Evolutionary conservation across 192 early-diverging fungal genomes (phyloP).

Genomic region (Piromyces sp.): DNA sequence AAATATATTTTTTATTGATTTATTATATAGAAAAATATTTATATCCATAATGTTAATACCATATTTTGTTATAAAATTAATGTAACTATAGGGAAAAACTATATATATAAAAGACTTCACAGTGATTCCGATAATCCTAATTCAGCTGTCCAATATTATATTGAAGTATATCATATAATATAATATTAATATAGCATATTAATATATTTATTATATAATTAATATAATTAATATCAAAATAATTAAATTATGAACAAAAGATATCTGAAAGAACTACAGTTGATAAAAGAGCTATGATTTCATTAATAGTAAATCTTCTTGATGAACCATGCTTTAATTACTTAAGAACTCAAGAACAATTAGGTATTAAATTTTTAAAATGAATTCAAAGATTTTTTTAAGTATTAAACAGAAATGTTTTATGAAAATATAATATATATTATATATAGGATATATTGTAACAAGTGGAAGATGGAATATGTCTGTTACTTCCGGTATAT

Average conservation of each 20-base stretch:
- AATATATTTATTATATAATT: too few species aligned
- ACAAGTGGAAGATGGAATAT: not conserved
- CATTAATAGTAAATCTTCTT: conserved; percentile 64
- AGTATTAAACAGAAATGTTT: too few species aligned
- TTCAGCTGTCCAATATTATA: conserved; percentile 68
- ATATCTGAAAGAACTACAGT: conserved; percentile 17
- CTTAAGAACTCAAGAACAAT: conserved; percentile 77
- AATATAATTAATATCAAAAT: too few species aligned
- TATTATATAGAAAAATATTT: too few species aligned
- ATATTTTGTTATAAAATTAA: too few species aligned
- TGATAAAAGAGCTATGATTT: conserved; percentile 48
- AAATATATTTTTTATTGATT: too few species aligned
- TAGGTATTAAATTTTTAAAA: too few species aligned
- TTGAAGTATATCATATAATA: conserved; percentile 24
- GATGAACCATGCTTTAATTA: conserved; percentile 86
- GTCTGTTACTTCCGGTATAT: not conserved
- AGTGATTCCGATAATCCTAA: conserved; percentile 70
- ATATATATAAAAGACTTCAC: conserved; percentile 13
- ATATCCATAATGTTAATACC: too few species aligned
- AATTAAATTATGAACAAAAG: not conserved
- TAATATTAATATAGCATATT: too few species aligned
- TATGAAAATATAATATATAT: too few species aligned
- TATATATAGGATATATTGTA: not conserved
- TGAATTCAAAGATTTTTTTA: too few species aligned
- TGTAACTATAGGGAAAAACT: not conserved